phyloP scores from a whole-genome alignment of 2,329 filamentous ascomycete species.

The Diplodia seriata region DNA sequence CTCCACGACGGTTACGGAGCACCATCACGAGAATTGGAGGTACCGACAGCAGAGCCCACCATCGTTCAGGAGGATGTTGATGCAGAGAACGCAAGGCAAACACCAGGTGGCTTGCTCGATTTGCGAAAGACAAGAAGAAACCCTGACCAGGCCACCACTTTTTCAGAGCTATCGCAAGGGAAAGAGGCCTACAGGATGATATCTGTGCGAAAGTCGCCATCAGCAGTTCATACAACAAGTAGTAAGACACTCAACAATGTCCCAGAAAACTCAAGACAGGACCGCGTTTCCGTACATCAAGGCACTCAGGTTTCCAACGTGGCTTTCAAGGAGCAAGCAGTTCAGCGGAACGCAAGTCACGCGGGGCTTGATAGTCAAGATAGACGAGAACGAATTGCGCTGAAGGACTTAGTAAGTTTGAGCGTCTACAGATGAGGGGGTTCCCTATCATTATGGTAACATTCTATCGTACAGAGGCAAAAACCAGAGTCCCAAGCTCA shows the following conservation, averaged over 20 bases:
- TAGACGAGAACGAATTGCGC: not conserved
- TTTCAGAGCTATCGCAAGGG: not conserved
- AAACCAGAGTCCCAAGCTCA: not conserved
- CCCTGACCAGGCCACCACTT: not conserved
- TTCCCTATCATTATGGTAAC: not conserved
- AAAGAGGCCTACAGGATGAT: not conserved
- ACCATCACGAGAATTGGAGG: too few relatives aligned
- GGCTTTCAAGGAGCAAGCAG: not conserved
- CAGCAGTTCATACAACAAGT: not conserved
- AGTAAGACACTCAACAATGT: not conserved
- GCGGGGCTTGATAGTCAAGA: not conserved
- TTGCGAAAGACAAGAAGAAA: too few relatives aligned
- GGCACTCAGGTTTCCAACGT: not conserved
- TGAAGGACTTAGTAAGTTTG: not conserved
- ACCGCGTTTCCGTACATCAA: not conserved
- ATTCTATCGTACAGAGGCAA: not conserved
- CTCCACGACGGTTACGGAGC: too few relatives aligned
- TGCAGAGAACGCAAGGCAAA: too few relatives aligned
- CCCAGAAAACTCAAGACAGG: not conserved
- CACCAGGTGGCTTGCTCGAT: too few relatives aligned
- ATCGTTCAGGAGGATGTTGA: too few relatives aligned
- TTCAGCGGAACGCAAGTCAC: not conserved
- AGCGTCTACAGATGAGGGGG: too few relatives aligned
- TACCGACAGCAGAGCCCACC: too few relatives aligned
- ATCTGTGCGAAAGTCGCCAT: not conserved